Conservation (phyloP, 176 grass and related monocot species). For the Alopecurus myosuroides region DNA sequence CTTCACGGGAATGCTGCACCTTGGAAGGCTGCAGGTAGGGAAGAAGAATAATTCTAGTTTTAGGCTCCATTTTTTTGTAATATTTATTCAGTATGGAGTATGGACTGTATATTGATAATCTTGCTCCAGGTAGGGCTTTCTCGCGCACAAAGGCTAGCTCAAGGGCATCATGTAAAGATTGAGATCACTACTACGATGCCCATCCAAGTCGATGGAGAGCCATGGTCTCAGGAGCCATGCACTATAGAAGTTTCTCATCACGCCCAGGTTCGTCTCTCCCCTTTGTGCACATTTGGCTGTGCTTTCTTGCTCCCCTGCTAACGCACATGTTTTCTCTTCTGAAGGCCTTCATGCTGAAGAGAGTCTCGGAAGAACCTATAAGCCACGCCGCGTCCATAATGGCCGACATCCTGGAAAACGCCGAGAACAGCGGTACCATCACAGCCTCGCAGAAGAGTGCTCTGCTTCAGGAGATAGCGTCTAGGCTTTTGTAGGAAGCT, state of each 20-base stretch:
- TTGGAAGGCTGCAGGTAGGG: slow-evolving; percentile 70
- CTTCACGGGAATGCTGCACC: slow-evolving; percentile 87
- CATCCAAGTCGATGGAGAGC: slow-evolving; percentile 90
- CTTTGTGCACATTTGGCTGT: background rate
- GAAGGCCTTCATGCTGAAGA: slow-evolving; percentile 90
- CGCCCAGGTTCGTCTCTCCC: slow-evolving; percentile 42
- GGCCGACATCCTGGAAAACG: slow-evolving; percentile 74
- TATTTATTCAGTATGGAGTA: background rate
- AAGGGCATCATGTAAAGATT: slow-evolving; percentile 72
- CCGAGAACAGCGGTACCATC: slow-evolving; percentile 62
- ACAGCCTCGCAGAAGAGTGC: slow-evolving; percentile 59
- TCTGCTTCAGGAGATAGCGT: slow-evolving; percentile 77
- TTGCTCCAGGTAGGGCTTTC: slow-evolving; percentile 72
- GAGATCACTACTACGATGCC: slow-evolving; percentile 58
- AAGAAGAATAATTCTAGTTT: background rate
- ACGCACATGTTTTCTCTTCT: background rate
- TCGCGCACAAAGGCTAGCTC: slow-evolving; percentile 64
- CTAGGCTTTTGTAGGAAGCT: slow-evolving; percentile 65
- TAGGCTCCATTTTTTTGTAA: background rate
- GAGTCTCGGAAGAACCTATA: slow-evolving; percentile 65
- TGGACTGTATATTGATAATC: slow-evolving; percentile 5
- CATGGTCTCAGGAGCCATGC: slow-evolving; percentile 76
- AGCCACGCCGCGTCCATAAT: slow-evolving; percentile 65
- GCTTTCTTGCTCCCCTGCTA: background rate
- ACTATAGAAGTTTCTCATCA: slow-evolving; percentile 81